phyloP scores from a whole-genome alignment of 305 asterid genomes.

The Fraxinus nigra region DNA sequence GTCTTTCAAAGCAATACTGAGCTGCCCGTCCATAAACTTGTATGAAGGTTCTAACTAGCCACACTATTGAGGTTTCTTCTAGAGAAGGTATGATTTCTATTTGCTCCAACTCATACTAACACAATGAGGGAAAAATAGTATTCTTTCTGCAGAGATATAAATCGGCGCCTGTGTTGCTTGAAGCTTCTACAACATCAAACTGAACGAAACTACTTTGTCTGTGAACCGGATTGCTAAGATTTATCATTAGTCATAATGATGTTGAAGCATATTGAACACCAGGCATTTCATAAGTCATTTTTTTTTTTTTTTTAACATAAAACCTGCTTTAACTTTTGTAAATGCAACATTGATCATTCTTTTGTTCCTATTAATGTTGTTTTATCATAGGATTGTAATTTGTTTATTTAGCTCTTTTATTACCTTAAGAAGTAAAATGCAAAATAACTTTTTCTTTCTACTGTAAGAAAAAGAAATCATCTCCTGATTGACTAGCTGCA shows the following conservation, averaged over 20 bases:
- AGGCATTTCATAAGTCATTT: background rate
- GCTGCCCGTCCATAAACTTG: background rate
- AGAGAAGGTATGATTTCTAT: background rate
- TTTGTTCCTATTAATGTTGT: background rate
- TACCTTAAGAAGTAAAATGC: background rate
- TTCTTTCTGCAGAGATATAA: background rate
- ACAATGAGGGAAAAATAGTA: background rate
- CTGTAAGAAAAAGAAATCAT: background rate
- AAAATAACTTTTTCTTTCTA: background rate
- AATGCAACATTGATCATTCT: background rate
- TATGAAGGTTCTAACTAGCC: background rate
- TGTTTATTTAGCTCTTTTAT: background rate
- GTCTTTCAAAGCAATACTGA: background rate
- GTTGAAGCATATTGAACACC: background rate
- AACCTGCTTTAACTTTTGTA: background rate
- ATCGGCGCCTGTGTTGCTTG: background rate
- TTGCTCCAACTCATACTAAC: background rate
- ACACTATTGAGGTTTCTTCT: background rate
- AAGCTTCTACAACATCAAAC: background rate
- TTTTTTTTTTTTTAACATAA: background rate
- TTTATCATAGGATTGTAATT: background rate
- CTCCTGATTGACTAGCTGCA: background rate
- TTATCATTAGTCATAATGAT: background rate
- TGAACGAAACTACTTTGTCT: background rate
- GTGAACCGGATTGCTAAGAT: background rate